A percentile compares a stretch with the other conserved stretches of the same genome.
Conservation (phyloP, 345 rosid species). For the Salix brachista region DNA sequence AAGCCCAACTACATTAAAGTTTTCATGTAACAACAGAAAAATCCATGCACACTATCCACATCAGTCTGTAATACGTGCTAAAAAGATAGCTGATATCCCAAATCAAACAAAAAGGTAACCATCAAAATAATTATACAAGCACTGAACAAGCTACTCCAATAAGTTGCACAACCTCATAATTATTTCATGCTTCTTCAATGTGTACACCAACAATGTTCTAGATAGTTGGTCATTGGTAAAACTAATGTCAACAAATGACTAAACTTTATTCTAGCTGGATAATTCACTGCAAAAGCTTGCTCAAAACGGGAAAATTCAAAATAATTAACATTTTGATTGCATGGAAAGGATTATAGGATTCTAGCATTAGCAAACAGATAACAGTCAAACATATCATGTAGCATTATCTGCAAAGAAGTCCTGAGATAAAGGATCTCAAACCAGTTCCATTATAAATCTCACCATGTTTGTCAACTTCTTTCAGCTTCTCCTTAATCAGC, state of each 20-base stretch:
- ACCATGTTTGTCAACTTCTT: conserved; percentile 90
- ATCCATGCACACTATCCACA: not conserved
- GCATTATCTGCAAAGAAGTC: not conserved
- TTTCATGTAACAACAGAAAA: not conserved
- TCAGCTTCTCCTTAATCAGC: conserved; percentile 87
- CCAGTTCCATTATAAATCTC: not conserved
- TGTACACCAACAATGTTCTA: not conserved
- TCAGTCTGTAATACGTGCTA: not conserved
- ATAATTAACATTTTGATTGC: not conserved
- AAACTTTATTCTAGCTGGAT: not conserved
- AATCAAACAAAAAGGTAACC: not conserved
- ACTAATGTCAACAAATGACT: not conserved
- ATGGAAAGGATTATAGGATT: not conserved
- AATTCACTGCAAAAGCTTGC: not conserved
- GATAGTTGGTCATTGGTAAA: not conserved
- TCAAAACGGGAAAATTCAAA: not conserved
- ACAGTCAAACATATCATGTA: not conserved
- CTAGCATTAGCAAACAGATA: not conserved
- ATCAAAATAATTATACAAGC: not conserved
- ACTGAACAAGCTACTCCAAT: not conserved
- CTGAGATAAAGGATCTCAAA: not conserved
- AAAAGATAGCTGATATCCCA: not conserved
- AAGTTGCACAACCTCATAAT: not conserved
- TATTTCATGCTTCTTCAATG: not conserved
- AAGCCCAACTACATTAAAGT: not conserved